A percentile compares a stretch with the other conserved stretches of the same genome.
Evolutionary conservation across 2,329 filamentous ascomycete genomes (phyloP).

Genomic region (Trichoderma brevicompactum): DNA sequence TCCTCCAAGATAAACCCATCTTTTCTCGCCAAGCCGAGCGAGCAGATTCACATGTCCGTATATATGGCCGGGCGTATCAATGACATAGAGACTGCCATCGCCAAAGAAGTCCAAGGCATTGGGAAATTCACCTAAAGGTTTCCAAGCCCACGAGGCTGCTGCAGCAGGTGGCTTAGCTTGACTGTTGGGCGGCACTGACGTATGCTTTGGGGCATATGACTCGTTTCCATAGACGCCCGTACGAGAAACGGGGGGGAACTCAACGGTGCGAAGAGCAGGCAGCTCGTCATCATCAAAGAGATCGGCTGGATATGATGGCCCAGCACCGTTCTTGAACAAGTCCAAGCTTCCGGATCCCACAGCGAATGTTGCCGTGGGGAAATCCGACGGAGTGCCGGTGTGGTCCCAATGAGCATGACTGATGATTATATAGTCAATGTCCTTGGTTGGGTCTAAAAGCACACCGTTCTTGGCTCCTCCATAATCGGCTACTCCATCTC

Average conservation of each 20-base stretch:
- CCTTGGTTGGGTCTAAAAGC: slow-evolving; percentile 14
- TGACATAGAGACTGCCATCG: slow-evolving; percentile 15
- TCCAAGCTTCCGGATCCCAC: slow-evolving; percentile 16
- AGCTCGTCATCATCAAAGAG: slow-evolving; percentile 9
- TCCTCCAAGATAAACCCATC: slow-evolving; percentile 9
- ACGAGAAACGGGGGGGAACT: slow-evolving; percentile 12
- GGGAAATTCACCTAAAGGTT: background rate
- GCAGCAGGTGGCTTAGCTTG: slow-evolving; percentile 3
- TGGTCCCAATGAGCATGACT: slow-evolving; percentile 23
- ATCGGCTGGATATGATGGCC: background rate
- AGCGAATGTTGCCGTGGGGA: slow-evolving; percentile 20
- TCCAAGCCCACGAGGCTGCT: slow-evolving; percentile 9
- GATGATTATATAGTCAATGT: slow-evolving; percentile 19
- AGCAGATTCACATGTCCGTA: slow-evolving; percentile 24
- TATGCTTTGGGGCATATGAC: slow-evolving; percentile 4
- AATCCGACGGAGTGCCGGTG: slow-evolving; percentile 10
- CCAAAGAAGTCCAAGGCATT: slow-evolving; percentile 20
- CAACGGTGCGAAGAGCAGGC: slow-evolving; percentile 8
- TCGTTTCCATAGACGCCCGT: slow-evolving; percentile 14
- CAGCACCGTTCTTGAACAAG: slow-evolving; percentile 16
- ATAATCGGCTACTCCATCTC: slow-evolving; percentile 3
- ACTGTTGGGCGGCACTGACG: background rate
- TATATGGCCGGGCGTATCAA: slow-evolving; percentile 20
- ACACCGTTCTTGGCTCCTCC: background rate
- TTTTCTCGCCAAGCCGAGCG: background rate